Base-by-base conservation (phyloP, 2,329 filamentous ascomycete genomes). In the Coniochaeta sp. region DNA sequence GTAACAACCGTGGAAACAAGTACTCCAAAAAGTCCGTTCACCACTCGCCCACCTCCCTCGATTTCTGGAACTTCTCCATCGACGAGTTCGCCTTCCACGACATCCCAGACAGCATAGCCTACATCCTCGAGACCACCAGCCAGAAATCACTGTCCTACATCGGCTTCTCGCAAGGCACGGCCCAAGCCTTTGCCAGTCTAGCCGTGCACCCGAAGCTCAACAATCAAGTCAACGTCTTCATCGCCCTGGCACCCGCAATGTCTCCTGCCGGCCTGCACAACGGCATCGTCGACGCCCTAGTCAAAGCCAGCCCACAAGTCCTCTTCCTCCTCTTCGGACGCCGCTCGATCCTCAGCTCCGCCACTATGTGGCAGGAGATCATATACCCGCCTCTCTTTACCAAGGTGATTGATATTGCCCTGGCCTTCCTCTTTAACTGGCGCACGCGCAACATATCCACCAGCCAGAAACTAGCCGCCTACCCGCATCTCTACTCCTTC, bases 1-100 rank as follows among this genome's bases (percentile, higher is more conserved):
- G 94, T 48, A 99, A 99, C 68, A 99, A 99, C 64, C 85, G 94
- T 31, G 94, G 94, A 49, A 99, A 99, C 78, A 99, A 99, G 67
- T 99, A 99, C 71, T 96, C 91, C 45, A 99, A 97, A 69, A 99
- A 99, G 71, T 91, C 85, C 2, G 82, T 91, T 49, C 79, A 85
- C 53, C 75, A 77, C 56, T 86, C 89, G 0, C 91, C 94, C 0
- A 86, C 82, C 1, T 86, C 87, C 2, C 73, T 78, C 32, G 77
- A 82, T 13, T 99, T 99, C 67, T 99, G 94, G 94, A 86, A 96
- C 67, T 99, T 99, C 66, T 96, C 90, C 49, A 97, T 99, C 65
- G 94, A 99, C 65, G 89, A 99, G 64, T 99, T 99, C 65, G 94
- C 94, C 47, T 95, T 99, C 63, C 84, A 97, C 66, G 94, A 99